Evolutionary conservation across 2,329 filamentous ascomycete species (phyloP).

Genomic region (Exserohilum turcica): DNA sequence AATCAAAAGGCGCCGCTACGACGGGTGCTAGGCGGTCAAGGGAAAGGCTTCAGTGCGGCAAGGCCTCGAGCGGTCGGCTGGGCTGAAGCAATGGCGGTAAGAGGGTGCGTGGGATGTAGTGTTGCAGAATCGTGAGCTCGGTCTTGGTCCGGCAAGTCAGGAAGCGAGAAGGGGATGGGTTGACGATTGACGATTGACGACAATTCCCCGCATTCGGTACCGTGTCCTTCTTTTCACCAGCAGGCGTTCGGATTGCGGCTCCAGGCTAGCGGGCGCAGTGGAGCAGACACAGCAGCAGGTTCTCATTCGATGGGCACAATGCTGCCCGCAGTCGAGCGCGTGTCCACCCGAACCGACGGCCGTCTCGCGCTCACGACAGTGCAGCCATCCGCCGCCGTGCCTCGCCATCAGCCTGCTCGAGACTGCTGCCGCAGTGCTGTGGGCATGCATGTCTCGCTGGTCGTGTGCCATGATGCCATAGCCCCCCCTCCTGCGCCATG

Average conservation of each 20-base stretch:
- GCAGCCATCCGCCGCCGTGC: slow-evolving; percentile 1
- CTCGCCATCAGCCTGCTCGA: slow-evolving; percentile 7
- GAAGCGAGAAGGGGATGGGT: slow-evolving; percentile 37
- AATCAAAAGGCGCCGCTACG: slow-evolving; percentile 16
- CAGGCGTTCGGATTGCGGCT: slow-evolving; percentile 33
- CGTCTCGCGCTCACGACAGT: slow-evolving; percentile 10
- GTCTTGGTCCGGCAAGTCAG: slow-evolving; percentile 40
- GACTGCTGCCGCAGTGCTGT: slow-evolving; percentile 6
- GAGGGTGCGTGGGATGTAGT: slow-evolving; percentile 25
- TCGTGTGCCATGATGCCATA: slow-evolving; percentile 35
- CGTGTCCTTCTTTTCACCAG: slow-evolving; percentile 38
- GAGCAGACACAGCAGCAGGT: slow-evolving; percentile 35
- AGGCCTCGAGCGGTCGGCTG: slow-evolving; percentile 12
- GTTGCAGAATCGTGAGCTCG: slow-evolving; percentile 38
- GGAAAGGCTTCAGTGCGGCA: slow-evolving; percentile 11
- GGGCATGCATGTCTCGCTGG: slow-evolving; percentile 10
- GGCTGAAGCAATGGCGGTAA: slow-evolving; percentile 30
- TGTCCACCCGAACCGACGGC: slow-evolving; percentile 37
- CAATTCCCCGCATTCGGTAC: slow-evolving; percentile 46
- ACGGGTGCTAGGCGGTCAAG: slow-evolving; percentile 25
- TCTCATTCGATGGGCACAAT: slow-evolving; percentile 31
- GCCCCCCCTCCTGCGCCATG: slow-evolving; percentile 24
- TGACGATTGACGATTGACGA: slow-evolving; percentile 25
- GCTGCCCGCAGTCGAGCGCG: slow-evolving; percentile 27
- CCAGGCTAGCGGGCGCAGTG: slow-evolving; percentile 30